Percentiles rank a stretch among this genome's conserved stretches.
Evolutionary conservation across 352 stramenopile species (phyloP).

Genomic region (Pythium phragmiticola): DNA sequence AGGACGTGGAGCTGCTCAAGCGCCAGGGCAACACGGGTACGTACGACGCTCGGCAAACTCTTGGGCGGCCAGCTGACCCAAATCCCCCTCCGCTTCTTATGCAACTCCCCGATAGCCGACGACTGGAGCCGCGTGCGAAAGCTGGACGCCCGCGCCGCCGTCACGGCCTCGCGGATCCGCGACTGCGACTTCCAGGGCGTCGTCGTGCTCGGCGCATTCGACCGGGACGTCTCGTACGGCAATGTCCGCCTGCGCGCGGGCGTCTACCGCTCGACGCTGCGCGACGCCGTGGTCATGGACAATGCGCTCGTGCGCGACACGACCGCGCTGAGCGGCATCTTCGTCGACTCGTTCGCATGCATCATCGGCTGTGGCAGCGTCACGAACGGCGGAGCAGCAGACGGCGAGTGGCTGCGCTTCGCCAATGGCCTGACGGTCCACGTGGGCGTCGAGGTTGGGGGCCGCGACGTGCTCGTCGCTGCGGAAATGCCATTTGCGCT

Average conservation of each 20-base stretch:
- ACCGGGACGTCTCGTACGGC: conserved; percentile 41
- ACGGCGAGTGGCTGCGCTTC: conserved; percentile 22
- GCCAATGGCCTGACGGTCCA: conserved; percentile 66
- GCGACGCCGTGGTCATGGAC: conserved; percentile 62
- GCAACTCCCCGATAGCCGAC: conserved; percentile 26
- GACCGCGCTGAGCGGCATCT: conserved; percentile 43
- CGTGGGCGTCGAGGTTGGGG: conserved; percentile 82
- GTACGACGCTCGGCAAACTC: not conserved
- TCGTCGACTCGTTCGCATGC: conserved; percentile 47
- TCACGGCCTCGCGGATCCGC: conserved; percentile 48
- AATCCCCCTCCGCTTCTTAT: too few species aligned
- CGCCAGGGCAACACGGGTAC: conserved; percentile 64
- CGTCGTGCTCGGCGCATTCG: conserved; percentile 62
- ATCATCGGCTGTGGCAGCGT: conserved; percentile 74
- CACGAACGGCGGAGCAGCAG: conserved; percentile 25
- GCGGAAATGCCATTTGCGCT: conserved; percentile 72
- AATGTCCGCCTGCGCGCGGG: conserved; percentile 42
- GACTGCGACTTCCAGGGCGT: conserved; percentile 66
- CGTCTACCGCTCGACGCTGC: conserved; percentile 67
- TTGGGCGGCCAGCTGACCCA: too few species aligned
- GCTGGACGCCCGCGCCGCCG: conserved; percentile 16
- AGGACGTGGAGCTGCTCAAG: conserved; percentile 54
- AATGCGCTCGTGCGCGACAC: conserved; percentile 77
- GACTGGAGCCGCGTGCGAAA: conserved; percentile 62
- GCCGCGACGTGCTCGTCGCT: conserved; percentile 63